Base-by-base conservation (phyloP, 2,329 filamentous ascomycete genomes). In the Aspergillus intermedius region DNA sequence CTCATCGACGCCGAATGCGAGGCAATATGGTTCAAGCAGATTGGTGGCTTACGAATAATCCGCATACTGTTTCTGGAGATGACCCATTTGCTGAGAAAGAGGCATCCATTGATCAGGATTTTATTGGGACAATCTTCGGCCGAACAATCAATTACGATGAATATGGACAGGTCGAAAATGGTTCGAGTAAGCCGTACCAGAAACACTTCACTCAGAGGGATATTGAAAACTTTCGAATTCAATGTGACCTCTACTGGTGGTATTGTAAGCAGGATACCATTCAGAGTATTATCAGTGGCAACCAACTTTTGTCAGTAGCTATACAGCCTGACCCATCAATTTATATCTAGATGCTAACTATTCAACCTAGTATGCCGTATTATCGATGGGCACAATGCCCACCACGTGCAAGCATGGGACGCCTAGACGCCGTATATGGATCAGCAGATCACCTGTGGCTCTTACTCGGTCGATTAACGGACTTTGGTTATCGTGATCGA, bases 171-270 rank as follows among this genome's bases (percentile, higher is more conserved):
- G 66, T 82, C 10, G 63, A 77, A 40, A 59, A 60, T 37, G 58
- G 53, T 28, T 49, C 53, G 25, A 44, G 46, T 13, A 46, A 49
- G 15, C 30, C 51, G 12, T 54, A 52, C 56, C 66, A 55, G 57
- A 69, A 45, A 60, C 54, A 67, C 46, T 71, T 74, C 25, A 68
- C 70, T 8, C 62, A 65, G 13, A 74, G 74, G 52, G 91, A 97
- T 52, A 77, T 95, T 43, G 84, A 88, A 53, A 83, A 80, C 37
- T 95, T 87, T 60, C 87, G 93, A 60, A 84, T 87, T 13, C 76
- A 93, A 35, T 82, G 87, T 54, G 93, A 97, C 68, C 71, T 97
- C 4, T 94, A 87, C 63, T 98, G 91, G 91, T 96, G 90, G 87
- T 96, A 91, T 65, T 85, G 81, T 59, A 95, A 95, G 68, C 93